These are phyloP conservation scores for Boletus reticulatus DNA, from an alignment of 768 basidiomycete genomes.

Conservation along the genomic window DNA sequence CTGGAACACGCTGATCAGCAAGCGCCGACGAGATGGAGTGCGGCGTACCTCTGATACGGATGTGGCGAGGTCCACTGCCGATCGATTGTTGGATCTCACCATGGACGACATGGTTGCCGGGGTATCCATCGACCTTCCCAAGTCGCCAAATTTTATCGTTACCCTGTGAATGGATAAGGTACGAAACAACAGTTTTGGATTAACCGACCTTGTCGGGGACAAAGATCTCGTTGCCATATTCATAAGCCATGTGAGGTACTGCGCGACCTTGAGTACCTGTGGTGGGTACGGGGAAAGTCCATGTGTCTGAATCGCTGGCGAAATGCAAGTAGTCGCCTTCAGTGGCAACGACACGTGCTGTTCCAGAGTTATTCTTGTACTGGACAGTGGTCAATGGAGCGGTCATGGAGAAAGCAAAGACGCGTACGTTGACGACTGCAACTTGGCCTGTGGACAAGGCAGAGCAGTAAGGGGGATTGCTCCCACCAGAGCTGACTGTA, in stretches of 20 bases:
- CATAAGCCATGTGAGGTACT: constrained; percentile 66
- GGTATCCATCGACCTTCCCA: constrained; percentile 35
- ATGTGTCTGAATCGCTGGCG: constrained; percentile 33
- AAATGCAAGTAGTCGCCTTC: constrained; percentile 37
- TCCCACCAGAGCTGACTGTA: constrained; percentile 48
- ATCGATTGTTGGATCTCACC: constrained; percentile 58
- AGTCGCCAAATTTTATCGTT: constrained; percentile 70
- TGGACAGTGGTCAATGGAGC: constrained; percentile 10
- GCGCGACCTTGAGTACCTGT: constrained; percentile 35
- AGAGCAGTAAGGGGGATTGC: constrained; percentile 48
- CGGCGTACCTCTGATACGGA: constrained; percentile 34
- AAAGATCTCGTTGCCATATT: constrained; percentile 55
- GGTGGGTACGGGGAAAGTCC: constrained; percentile 52
- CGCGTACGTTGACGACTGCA: constrained; percentile 54
- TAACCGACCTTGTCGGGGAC: constrained; percentile 60
- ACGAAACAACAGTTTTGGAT: background rate
- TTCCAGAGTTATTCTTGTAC: constrained; percentile 48
- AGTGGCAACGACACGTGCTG: constrained; percentile 52
- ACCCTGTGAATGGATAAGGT: constrained; percentile 40
- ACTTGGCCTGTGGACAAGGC: constrained; percentile 56
- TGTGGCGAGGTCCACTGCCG: constrained; percentile 66
- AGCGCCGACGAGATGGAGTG: background rate
- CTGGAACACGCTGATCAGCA: constrained; percentile 27
- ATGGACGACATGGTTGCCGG: constrained; percentile 51
- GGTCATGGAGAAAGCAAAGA: background rate